Evolutionary conservation across 805 yeast genomes (phyloP), one percentile per base, ranked within the genome.

Genomic region (Barnettozyma populi): DNA sequence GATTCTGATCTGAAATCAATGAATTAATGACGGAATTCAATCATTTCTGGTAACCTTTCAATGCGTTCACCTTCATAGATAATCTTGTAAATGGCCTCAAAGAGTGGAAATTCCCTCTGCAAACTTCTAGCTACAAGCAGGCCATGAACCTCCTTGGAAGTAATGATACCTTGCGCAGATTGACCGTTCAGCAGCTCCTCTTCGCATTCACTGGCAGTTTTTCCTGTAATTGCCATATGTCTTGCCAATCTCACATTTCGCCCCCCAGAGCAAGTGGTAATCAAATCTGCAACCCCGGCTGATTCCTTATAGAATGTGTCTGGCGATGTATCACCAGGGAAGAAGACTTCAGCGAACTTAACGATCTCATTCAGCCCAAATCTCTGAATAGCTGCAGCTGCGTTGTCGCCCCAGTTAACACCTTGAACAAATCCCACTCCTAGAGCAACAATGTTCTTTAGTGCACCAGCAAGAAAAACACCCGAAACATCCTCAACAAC

Each of bases 391-490:
- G 98, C 99, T 47, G 97, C 85, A 69, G 90, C 89, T 55, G 99
- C 98, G 66, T 94, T 94, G 69, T 90, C 96, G 67, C 99, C 99
- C 99, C 99, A 94, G 54, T 95, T 96, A 53, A 87, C 77, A 59
- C 99, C 99, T 70, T 89, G 96, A 52, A 92, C 98, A 64, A 92
- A 87, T 47, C 99, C 99, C 52, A 95, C 97, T 53, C 96, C 95
- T 62, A 90, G 74, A 34, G 99, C 99, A 53, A 92, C 92, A 45
- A 94, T 86, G 71, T 94, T 94, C 73, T 94, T 94, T 69, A 94
- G 78, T 9, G 99, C 99, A 64, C 99, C 99, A 40, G 96, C 95
- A 52, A 94, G 79, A 2, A 97, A 88, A 49, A 90, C 94, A 65
- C 99, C 99, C 20, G 95, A 95, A 48, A 92, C 95, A 66, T 94